Evolutionary conservation across 1,284 basidiomycete genomes (phyloP), one percentile per base, ranked within the genome.

Genomic region (Fomitopsis betulina): DNA sequence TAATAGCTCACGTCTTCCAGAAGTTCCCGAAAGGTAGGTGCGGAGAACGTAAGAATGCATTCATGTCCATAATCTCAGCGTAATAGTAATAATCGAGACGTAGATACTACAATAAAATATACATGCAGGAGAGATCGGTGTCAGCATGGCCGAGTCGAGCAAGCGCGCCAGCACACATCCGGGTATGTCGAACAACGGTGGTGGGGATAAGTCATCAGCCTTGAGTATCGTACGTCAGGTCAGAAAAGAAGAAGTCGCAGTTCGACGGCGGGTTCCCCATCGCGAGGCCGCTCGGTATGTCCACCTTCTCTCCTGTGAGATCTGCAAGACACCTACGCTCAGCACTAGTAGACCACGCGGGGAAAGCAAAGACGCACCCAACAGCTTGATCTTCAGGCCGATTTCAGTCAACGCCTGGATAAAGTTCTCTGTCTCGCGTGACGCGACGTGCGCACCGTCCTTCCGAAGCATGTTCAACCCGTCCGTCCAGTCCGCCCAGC

Each of bases 401-500:
- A 98, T 93, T 68, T 98, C 95, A 13, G 95, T 96, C 67, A 98
- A 76, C 13, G 86, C 85, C 65, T 91, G 83, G 6, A 96, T 89
- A 67, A 93, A 94, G 47, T 87, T 87, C 37, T 89, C 87, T 3
- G 93, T 93, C 73, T 96, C 93, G 64, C 88, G 83, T 15, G 91
- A 94, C 15, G 86, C 77, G 64, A 94, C 91, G 66, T 93, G 89
- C 17, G 87, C 89, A 13, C 87, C 85, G 67, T 92, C 89, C 55
- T 86, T 78, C 49, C 89, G 78, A 50, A 96, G 77, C 83, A 96
- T 93, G 67, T 94, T 93, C 70, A 98, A 74, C 2, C 95, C 96
- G 71, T 98, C 96, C 0, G 93, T 93, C 96, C 96, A 98, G 74
- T 98, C 96, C 23, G 93, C 91, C 83, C 93, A 94, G 49, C 92